Base-by-base conservation (phyloP, 1,284 basidiomycete genomes). In the Hymenochaete sp. region DNA sequence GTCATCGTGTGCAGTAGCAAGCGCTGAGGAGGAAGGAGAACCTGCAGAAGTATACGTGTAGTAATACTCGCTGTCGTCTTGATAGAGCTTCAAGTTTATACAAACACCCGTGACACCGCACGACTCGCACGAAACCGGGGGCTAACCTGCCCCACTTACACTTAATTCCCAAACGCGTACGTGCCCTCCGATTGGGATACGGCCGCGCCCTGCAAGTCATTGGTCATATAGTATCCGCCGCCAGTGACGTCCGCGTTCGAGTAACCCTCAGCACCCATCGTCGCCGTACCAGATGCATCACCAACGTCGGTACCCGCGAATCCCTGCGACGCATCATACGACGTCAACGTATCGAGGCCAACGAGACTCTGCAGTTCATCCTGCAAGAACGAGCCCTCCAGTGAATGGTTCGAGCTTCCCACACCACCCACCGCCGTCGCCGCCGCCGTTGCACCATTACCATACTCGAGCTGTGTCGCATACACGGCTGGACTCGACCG, bases 11-110 rank as follows among this genome's bases (percentile, higher is more conserved):
- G 55, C 51, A 3, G 42, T 31, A 3, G 73, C 70, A 24, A 65
- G 61, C 3, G 73, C 70, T 24, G 65, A 61, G 7, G 59, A 62
- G 19, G 72, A 70, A 4, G 70, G 68, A 10, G 68, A 65, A 2
- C 67, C 63, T 4, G 69, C 70, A 0, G 74, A 83, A 55, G 84
- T 85, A 2, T 74, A 73, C 56, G 86, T 88, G 54, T 85, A 84
- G 53, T 78, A 85, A 55, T 77, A 79, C 24, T 85, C 85, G 6
- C 75, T 66, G 8, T 70, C 66, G 56, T 82, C 78, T 52, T 73
- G 68, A 57, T 85, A 70, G 38, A 89, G 59, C 1, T 75, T 77
- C 22, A 89, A 67, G 49, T 75, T 79, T 0, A n/a, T n/a, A n/a
- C n/a, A n/a, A n/a, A n/a, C n/a, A n/a, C n/a, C n/a, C n/a, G n/a